These are phyloP conservation scores for Anacardium occidentale DNA, from an alignment of 345 rosid genomes.

Conservation along the genomic window DNA sequence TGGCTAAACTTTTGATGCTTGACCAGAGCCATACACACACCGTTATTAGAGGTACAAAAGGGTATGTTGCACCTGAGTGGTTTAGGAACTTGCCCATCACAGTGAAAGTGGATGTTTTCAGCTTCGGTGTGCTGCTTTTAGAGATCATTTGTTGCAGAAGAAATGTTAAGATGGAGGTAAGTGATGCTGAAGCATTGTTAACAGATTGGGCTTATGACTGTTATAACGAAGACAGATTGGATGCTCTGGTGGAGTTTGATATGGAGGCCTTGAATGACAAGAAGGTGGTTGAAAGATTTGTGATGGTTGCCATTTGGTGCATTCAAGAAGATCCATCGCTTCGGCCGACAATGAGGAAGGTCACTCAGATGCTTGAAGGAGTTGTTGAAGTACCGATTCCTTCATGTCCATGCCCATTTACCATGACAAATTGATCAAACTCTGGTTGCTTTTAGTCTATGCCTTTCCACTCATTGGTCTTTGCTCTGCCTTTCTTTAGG, in stretches of 20 bases:
- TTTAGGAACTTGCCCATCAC: not conserved
- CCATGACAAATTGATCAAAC: not conserved
- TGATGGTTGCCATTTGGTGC: slow-evolving; percentile 7
- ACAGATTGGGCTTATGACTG: slow-evolving; percentile 2
- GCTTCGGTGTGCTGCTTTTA: not conserved
- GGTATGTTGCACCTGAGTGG: slow-evolving; percentile 8
- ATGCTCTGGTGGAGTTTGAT: not conserved
- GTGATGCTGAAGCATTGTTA: not conserved
- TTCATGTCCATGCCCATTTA: not conserved
- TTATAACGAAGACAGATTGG: not conserved
- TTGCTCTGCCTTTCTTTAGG: too few relatives aligned
- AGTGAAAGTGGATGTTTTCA: not conserved
- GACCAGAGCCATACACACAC: not conserved
- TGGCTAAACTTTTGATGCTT: not conserved
- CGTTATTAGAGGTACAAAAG: not conserved
- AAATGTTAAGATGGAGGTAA: not conserved
- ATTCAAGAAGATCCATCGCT: slow-evolving; percentile 9
- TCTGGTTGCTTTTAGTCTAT: too few relatives aligned
- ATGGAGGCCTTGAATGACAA: not conserved
- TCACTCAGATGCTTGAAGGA: slow-evolving; percentile 1
- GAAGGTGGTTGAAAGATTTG: not conserved
- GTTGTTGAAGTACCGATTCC: not conserved
- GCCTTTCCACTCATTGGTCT: too few relatives aligned
- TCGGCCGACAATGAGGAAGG: slow-evolving; percentile 7
- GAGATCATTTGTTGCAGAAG: slow-evolving; percentile 3